These are phyloP conservation scores for Chlorella sp. DNA, from an alignment of 139 green algal genomes.

Conservation along the genomic window DNA sequence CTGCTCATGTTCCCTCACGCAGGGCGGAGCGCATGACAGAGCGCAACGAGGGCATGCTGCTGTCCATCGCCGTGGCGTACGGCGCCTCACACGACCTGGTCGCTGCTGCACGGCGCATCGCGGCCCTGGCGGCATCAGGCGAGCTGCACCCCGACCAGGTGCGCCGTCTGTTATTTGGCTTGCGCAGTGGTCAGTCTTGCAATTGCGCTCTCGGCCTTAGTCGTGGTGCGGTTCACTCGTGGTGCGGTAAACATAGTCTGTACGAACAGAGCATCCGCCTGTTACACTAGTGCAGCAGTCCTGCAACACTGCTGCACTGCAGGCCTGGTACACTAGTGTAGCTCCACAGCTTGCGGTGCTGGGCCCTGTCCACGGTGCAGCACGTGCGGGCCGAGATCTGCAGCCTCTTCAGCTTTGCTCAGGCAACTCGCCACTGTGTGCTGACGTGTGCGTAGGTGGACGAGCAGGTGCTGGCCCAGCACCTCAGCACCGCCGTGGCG, in stretches of 20 bases:
- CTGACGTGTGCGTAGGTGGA: conserved; percentile 21
- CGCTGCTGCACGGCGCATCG: conserved; percentile 42
- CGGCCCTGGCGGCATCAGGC: conserved; percentile 40
- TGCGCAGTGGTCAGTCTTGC: too few species aligned
- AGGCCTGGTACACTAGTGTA: not conserved
- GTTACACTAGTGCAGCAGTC: not conserved
- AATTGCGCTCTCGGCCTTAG: too few species aligned
- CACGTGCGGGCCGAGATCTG: not conserved
- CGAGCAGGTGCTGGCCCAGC: conserved; percentile 15
- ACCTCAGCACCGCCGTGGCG: conserved; percentile 17
- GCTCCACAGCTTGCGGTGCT: not conserved
- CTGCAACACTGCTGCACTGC: not conserved
- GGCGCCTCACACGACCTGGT: conserved; percentile 63
- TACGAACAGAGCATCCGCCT: not conserved
- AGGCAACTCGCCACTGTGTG: not conserved
- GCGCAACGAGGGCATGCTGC: conserved; percentile 24
- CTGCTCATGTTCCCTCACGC: not conserved
- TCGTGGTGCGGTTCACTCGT: not conserved
- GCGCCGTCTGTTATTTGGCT: too few species aligned
- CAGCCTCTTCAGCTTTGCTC: not conserved
- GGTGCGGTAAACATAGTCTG: not conserved
- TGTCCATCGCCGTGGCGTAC: conserved; percentile 50
- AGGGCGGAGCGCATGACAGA: conserved; percentile 23
- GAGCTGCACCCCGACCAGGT: conserved; percentile 42
- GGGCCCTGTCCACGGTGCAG: not conserved